phyloP scores from a whole-genome alignment of 73 alveolate species.

The Uronychia binucleata region DNA sequence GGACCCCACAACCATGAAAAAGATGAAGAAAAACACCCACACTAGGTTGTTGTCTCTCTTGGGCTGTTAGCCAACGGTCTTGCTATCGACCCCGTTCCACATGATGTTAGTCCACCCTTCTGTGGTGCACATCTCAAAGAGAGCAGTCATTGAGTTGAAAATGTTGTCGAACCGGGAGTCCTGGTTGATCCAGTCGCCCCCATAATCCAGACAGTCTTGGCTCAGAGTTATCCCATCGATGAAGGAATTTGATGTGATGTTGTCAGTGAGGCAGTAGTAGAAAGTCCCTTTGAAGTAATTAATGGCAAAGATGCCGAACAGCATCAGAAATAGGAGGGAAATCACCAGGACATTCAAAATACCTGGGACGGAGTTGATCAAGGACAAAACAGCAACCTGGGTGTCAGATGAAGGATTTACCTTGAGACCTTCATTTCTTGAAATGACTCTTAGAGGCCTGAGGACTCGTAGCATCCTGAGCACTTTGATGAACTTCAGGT shows the following conservation, averaged over 20 bases:
- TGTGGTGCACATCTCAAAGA: constrained; percentile 61
- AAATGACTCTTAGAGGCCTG: constrained; percentile 22
- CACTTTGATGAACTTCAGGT: constrained; percentile 22
- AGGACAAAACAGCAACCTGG: constrained; percentile 42
- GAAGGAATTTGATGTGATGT: no score
- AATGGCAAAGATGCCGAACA: constrained; percentile 51
- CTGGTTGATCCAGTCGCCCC: no score
- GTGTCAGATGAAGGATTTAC: no score
- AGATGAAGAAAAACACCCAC: constrained; percentile 25
- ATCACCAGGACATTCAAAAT: constrained; percentile 38
- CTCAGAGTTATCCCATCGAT: no score
- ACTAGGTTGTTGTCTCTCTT: constrained; percentile 33
- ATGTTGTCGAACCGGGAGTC: constrained; percentile 78
- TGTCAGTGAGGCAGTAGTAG: constrained; percentile 15
- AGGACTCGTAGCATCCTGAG: constrained; percentile 46
- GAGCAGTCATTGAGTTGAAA: constrained; percentile 50
- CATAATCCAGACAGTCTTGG: no score
- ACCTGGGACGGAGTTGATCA: constrained; percentile 37
- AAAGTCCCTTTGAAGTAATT: constrained; percentile 28
- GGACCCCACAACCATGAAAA: constrained; percentile 16
- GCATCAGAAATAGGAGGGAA: constrained; percentile 8
- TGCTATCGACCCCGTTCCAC: constrained; percentile 24
- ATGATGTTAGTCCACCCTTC: constrained; percentile 62
- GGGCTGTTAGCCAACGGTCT: constrained; percentile 25
- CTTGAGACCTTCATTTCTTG: constrained; percentile 23